A percentile compares a stretch with the other conserved stretches of the same genome.
Conservation (phyloP, 2,329 filamentous ascomycete species). For the Xylaria sp. region DNA sequence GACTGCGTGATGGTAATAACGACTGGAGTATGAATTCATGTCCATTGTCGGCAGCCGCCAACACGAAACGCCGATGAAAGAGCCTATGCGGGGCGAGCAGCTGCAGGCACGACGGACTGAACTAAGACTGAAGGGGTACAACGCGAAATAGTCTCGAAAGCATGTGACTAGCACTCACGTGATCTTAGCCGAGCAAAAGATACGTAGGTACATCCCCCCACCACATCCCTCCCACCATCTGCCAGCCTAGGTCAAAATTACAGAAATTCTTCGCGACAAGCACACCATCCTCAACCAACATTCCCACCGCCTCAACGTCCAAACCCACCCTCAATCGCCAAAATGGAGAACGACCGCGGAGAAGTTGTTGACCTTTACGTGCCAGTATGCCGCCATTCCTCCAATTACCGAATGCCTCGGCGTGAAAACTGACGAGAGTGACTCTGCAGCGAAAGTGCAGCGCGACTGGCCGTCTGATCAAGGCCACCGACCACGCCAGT, state of each 20-base stretch:
- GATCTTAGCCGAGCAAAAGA: slow-evolving; percentile 31
- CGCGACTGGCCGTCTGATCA: slow-evolving; percentile 69
- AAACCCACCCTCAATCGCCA: slow-evolving; percentile 52
- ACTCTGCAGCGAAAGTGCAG: slow-evolving; percentile 85
- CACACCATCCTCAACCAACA: slow-evolving; percentile 35
- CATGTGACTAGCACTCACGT: slow-evolving; percentile 38
- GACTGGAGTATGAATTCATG: too few species aligned
- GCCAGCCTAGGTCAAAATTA: slow-evolving; percentile 36
- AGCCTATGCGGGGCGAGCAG: slow-evolving; percentile 9
- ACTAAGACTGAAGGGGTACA: slow-evolving; percentile 8
- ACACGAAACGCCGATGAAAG: not conserved
- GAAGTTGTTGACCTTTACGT: slow-evolving; percentile 98
- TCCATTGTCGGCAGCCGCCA: too few species aligned
- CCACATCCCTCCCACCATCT: slow-evolving; percentile 25
- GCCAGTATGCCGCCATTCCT: slow-evolving; percentile 28
- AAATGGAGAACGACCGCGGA: slow-evolving; percentile 99
- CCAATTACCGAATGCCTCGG: not conserved
- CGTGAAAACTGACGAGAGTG: slow-evolving; percentile 19
- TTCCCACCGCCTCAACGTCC: slow-evolving; percentile 14
- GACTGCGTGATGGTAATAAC: too few species aligned
- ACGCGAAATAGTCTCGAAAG: slow-evolving; percentile 39
- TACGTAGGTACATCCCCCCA: slow-evolving; percentile 26
- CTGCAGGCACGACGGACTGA: not conserved
- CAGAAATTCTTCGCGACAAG: slow-evolving; percentile 31
- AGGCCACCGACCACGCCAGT: slow-evolving; percentile 99